A percentile compares a stretch with the other conserved stretches of the same genome.
These are phyloP conservation scores for Rhipidocladum racemiflorum DNA, from an alignment of 176 grass and related monocot genomes.

Conservation along the genomic window DNA sequence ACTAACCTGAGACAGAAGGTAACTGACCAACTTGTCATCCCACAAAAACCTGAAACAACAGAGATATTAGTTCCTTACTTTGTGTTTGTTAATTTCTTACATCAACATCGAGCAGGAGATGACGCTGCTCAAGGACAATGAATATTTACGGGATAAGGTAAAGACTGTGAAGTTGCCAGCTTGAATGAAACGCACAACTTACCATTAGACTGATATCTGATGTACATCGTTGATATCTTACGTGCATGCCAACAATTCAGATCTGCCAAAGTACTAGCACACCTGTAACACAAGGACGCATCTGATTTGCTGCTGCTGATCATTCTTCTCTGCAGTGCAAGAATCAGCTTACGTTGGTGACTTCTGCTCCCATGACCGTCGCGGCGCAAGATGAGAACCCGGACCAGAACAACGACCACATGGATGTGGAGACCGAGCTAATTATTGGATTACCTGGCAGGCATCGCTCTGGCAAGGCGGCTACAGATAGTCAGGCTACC, in stretches of 20 bases:
- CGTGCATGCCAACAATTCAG: constrained; percentile 1
- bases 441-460: constrained; percentile 56
- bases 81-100: not conserved
- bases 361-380: not conserved
- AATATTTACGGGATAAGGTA: constrained; percentile 49
- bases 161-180: not conserved
- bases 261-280: not conserved
- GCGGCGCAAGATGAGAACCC: not conserved
- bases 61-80: not conserved
- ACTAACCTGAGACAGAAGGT: constrained; percentile 54
- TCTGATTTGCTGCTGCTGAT: not conserved
- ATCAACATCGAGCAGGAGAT: constrained; percentile 42
- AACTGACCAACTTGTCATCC: not conserved
- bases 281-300: not conserved
- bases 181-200: not conserved
- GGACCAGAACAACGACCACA: not conserved
- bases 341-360: constrained; percentile 2
- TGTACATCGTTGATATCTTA: constrained; percentile 35
- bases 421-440: constrained; percentile 69
- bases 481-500: not conserved
- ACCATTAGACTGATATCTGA: not conserved
- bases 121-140: constrained; percentile 42
- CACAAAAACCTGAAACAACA: not conserved
- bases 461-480: not conserved
- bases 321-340: constrained; percentile 34